A percentile compares a stretch with the other conserved stretches of the same genome.
These are phyloP conservation scores for Striga asiatica DNA, from an alignment of 257 asterid species.

Conservation along the genomic window DNA sequence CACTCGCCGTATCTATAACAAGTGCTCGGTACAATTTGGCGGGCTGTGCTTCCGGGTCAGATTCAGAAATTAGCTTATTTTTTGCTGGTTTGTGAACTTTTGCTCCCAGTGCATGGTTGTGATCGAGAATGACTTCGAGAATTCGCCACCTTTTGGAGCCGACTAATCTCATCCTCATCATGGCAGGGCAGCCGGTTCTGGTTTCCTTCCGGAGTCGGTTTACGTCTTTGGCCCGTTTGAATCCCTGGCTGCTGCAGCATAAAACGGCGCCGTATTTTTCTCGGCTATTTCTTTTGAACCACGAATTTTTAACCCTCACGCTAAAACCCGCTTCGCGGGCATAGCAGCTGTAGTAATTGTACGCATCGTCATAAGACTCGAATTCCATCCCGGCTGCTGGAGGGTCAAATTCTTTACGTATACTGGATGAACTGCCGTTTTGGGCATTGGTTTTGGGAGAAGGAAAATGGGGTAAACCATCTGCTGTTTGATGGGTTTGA, in stretches of 20 bases:
- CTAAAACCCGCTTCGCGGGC: conserved; percentile 65
- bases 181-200: conserved; percentile 79
- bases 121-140: conserved; percentile 61
- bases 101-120: conserved; percentile 61
- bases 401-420: conserved; percentile 39
- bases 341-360: conserved; percentile 65
- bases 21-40: conserved; percentile 50
- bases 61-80: conserved; percentile 28
- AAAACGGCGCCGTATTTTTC: conserved; percentile 87
- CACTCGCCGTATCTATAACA: conserved; percentile 37
- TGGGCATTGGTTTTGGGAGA: conserved; percentile 19
- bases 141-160: conserved; percentile 73
- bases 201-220: conserved; percentile 66
- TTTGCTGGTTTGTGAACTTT: conserved; percentile 41
- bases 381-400: conserved; percentile 76
- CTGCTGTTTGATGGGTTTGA: conserved; percentile 24
- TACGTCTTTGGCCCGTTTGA: conserved; percentile 66
- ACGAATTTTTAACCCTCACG: conserved; percentile 75
- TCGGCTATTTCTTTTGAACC: conserved; percentile 79
- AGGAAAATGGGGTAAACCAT: conserved; percentile 14
- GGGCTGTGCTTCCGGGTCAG: conserved; percentile 40
- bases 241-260: conserved; percentile 87
- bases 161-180: conserved; percentile 61
- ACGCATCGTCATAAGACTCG: conserved; percentile 75
- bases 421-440: conserved; percentile 11